Base-by-base conservation (phyloP, 2,329 filamentous ascomycete genomes). In the Clonostachys sp. region DNA sequence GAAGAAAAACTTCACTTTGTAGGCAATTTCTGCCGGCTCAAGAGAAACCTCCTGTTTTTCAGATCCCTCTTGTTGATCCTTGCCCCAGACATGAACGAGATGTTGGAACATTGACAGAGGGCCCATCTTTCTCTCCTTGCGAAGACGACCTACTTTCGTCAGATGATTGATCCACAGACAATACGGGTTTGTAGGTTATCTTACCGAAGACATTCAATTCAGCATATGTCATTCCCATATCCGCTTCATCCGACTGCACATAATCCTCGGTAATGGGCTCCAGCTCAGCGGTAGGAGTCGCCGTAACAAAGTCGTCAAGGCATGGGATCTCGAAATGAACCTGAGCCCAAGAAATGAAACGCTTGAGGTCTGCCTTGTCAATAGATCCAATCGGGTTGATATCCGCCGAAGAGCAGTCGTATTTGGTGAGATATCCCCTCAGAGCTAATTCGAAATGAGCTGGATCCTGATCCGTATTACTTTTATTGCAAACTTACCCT, bases 321-420 rank as follows among this genome's bases (percentile, higher is more conserved):
- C 87, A 81, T 0, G 83, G 82, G 3, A 89, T 67, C 6, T 74
- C 62, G 63, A 85, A 87, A 18, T 71, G 67, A 17, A 65, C 65
- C 17, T 70, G 60, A 3, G 80, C 74, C 72, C 78, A 87, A 35
- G 62, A 63, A 51, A 86, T 82, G 65, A 89, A 87, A 14, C 70
- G 63, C 57, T 81, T 85, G 3, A 86, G 72, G 54, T 89, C 86
- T 3, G 74, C 79, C 60, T 89, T 89, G 34, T 50, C 66, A 24
- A 72, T 73, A 14, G 68, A 70, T 58, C 52, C 52, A 14, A 54
- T 45, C 3, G 52, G 52, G 13, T 50, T 47, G 8, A 54, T 45
- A 17, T 49, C 48, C 10, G 48, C 48, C 18, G 34, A 45, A 10
- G 38, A 45, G n/a, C 45, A 48, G 33, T 57, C 56, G 38, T 57